Evolutionary conservation across 352 stramenopile genomes (phyloP).

Genomic region (Blastocystis sp.): DNA sequence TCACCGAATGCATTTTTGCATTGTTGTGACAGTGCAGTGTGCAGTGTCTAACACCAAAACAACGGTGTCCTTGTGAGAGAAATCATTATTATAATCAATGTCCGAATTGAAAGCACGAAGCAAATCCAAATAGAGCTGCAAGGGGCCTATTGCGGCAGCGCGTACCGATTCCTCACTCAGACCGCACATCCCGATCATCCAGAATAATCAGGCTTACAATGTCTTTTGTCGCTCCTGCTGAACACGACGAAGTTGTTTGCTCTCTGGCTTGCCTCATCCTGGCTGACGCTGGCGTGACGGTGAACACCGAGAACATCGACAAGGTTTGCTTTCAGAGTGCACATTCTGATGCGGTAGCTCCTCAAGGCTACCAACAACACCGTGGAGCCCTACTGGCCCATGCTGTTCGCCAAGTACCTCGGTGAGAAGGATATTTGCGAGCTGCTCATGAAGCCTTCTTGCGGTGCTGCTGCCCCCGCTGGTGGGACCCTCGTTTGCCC

Average conservation of each 20-base stretch:
- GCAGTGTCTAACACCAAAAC: no score
- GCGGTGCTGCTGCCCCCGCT: slow-evolving; percentile 74
- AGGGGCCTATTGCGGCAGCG: no score
- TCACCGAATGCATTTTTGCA: no score
- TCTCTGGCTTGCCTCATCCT: slow-evolving; percentile 45
- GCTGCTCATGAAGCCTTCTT: slow-evolving; percentile 75
- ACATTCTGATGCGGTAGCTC: slow-evolving; percentile 47
- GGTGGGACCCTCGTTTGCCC: slow-evolving; percentile 66
- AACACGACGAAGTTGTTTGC: slow-evolving; percentile 56
- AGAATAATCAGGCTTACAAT: slow-evolving; percentile 11
- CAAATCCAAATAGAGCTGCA: no score
- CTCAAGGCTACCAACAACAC: slow-evolving; percentile 76
- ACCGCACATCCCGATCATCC: background rate
- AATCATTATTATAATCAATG: no score
- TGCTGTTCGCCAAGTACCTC: slow-evolving; percentile 82
- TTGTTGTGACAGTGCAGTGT: no score
- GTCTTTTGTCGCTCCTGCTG: slow-evolving; percentile 40
- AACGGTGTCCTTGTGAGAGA: no score
- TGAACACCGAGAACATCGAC: slow-evolving; percentile 35
- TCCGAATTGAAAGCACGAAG: no score
- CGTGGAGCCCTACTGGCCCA: slow-evolving; percentile 83
- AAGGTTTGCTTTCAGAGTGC: background rate
- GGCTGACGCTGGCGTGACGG: slow-evolving; percentile 38
- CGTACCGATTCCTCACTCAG: no score
- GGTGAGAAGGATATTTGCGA: slow-evolving; percentile 77